Evolutionary conservation across 108 stramenopile species (phyloP), one percentile per base, ranked within the genome.

Genomic region (Skeletonema marinoi): DNA sequence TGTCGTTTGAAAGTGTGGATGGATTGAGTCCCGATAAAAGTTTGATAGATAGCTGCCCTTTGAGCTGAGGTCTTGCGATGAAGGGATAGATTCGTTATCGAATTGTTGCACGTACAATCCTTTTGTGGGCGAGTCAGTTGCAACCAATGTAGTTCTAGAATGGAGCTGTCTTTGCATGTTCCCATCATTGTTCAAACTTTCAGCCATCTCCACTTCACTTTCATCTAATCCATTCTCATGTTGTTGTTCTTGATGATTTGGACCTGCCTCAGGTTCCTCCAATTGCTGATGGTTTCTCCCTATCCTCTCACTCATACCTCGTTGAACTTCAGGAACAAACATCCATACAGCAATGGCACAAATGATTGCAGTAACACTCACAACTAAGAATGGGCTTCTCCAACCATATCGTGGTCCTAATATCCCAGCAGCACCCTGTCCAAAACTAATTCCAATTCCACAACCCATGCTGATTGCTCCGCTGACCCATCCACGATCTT

Each of bases 331-430:
- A 17, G 69, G 41, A 0, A 94, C 83, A 16, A 79, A 87, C 16
- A 82, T 66, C 54, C 85, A 74, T 8, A 96, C 89, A 38, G 83
- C 19, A n/a, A 85, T 32, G 7, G 91, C 93, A 68, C 85, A 89
- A 33, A 85, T 32, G 32, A 96, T 32, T 0, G 93, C 93, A 25
- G 89, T 89, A 32, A 88, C 17, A 54, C 83, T 79, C 21, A 96
- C 87, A n/a, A 94, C 62, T 19, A 94, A 30, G 79, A 96, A 96
- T 0, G 95, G 95, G 16, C 89, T 39, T 70, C 92, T 78, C 95
- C 95, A 96, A 19, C 93, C 93, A 76, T 74, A 87, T 1, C 69
- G 71, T 12, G 95, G 93, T 31, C 95, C 95, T 11, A 96, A 39
- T 56, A 89, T 85, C 17, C 95, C 95, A 14, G 93, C 88, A 16